These are phyloP conservation scores for Fraxinus greggii DNA, from an alignment of 305 asterid species.

Conservation along the genomic window DNA sequence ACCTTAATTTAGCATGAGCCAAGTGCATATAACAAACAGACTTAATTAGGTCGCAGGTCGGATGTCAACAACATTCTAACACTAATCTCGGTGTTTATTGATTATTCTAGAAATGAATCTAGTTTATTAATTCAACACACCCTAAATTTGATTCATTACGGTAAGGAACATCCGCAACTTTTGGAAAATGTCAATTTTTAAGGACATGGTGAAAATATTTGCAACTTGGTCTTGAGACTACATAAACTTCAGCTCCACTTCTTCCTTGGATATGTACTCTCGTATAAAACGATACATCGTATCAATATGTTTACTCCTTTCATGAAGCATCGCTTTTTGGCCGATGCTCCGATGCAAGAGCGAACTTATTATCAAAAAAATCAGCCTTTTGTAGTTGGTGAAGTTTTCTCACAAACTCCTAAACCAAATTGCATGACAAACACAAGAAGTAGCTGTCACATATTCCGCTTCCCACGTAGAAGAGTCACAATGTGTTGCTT, in stretches of 20 bases:
- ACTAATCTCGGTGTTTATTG: no score
- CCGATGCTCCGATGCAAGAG: not conserved
- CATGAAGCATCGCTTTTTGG: not conserved
- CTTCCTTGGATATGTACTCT: not conserved
- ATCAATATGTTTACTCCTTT: not conserved
- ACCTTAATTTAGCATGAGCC: no score
- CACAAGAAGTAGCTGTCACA: not conserved
- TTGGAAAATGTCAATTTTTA: no score
- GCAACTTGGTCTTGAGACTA: no score
- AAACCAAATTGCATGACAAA: not conserved
- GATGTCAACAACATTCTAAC: no score
- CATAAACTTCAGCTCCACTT: not conserved
- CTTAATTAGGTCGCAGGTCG: no score
- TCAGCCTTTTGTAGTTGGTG: not conserved
- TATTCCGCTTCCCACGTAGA: not conserved
- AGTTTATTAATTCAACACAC: no score
- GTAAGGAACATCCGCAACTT: no score
- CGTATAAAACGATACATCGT: not conserved
- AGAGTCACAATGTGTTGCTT: not conserved
- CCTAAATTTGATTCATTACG: no score
- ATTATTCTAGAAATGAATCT: no score
- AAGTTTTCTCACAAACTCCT: not conserved
- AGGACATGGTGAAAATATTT: no score
- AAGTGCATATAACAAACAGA: no score
- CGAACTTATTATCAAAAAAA: not conserved